Conservation (phyloP, 129 eudicot genomes). For the Artemisia tridentata region DNA sequence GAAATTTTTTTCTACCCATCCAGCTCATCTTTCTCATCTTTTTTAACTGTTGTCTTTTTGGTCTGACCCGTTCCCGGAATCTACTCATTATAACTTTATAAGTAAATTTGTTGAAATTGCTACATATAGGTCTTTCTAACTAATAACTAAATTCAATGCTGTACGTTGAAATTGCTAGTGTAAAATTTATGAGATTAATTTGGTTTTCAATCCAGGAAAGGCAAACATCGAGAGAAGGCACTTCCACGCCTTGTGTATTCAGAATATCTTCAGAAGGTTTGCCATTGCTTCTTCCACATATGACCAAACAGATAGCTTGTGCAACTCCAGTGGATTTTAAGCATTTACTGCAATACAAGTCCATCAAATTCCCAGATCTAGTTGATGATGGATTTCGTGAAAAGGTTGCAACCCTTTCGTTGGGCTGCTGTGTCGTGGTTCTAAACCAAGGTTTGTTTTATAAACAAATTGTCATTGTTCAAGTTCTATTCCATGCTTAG, state of each 20-base stretch:
- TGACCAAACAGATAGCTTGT: conserved; percentile 72
- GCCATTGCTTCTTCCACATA: conserved; percentile 85
- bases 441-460: conserved; percentile 61
- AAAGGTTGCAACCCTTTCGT: conserved; percentile 52
- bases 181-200: too few species aligned
- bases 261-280: conserved; percentile 97
- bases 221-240: conserved; percentile 87
- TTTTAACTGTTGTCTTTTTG: neutral
- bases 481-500: neutral
- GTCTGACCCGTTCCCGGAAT: too few species aligned
- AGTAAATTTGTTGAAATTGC: neutral
- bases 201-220: conserved; percentile 63
- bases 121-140: neutral
- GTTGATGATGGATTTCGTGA: conserved; percentile 69
- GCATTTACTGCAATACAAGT: conserved; percentile 79
- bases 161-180: neutral
- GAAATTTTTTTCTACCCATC: too few species aligned
- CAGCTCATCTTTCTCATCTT: neutral
- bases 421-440: conserved; percentile 91
- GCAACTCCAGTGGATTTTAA: conserved; percentile 73
- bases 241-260: conserved; percentile 59
- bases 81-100: neutral
- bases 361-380: conserved; percentile 73
- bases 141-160: neutral
- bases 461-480: neutral